Conservation (phyloP, 2,329 filamentous ascomycete genomes). For the Phoma herbarum region DNA sequence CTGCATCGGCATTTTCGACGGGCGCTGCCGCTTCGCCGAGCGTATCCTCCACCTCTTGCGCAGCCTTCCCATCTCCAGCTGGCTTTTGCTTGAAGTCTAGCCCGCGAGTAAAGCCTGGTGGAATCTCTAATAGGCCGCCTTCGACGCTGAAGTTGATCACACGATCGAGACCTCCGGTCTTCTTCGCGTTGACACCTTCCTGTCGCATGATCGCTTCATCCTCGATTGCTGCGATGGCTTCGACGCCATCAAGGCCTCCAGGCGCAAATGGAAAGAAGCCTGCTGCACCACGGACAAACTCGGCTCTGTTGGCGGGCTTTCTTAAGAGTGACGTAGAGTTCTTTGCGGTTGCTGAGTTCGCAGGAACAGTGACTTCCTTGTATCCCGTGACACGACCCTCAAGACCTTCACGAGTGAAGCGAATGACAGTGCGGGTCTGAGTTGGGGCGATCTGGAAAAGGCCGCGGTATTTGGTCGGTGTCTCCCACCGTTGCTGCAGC, state of each 20-base stretch:
- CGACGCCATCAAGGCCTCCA: constrained; percentile 85
- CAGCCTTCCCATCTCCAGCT: constrained; percentile 66
- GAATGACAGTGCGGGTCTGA: constrained; percentile 91
- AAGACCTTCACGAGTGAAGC: constrained; percentile 89
- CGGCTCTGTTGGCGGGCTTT: constrained; percentile 84
- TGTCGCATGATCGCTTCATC: constrained; percentile 72
- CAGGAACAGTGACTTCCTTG: constrained; percentile 90
- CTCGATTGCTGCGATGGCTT: constrained; percentile 84
- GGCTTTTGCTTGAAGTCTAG: constrained; percentile 73
- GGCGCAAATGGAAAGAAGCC: constrained; percentile 96
- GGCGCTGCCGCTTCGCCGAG: constrained; percentile 61
- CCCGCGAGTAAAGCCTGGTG: constrained; percentile 83
- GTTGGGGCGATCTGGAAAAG: constrained; percentile 89
- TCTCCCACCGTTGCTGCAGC: constrained; percentile 90
- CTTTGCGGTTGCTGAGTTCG: constrained; percentile 88
- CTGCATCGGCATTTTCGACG: constrained; percentile 32
- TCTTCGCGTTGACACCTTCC: constrained; percentile 50
- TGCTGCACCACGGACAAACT: constrained; percentile 91
- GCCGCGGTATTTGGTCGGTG: constrained; percentile 79
- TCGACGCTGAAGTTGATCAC: constrained; percentile 84
- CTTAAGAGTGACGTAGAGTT: constrained; percentile 90
- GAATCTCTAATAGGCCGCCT: constrained; percentile 79
- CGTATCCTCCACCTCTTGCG: constrained; percentile 73
- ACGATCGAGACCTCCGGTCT: constrained; percentile 70
- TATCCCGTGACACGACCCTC: constrained; percentile 94